Base-by-base conservation (phyloP, 2,329 filamentous ascomycete genomes). In the Ilyonectria destructans region DNA sequence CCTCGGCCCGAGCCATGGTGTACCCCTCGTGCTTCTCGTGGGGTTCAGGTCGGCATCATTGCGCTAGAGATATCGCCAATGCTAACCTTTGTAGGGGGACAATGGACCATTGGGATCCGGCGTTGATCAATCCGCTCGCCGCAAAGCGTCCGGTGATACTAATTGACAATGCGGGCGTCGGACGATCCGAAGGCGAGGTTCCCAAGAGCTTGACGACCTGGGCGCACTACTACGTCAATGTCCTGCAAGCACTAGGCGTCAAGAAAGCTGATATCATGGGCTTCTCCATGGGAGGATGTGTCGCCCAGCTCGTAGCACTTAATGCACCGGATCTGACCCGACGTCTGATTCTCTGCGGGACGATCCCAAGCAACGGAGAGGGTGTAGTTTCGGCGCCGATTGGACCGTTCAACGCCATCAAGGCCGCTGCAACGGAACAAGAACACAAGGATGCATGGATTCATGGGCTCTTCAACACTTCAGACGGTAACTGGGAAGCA, bases 231-330 rank as follows among this genome's bases (percentile, higher is more conserved):
- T 81, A 80, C 71, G 70, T 79, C 33, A 75, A 80, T n/a, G 79
- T 82, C 17, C 78, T 82, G 29, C 65, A 68, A 33, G 80, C 77
- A 3, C 81, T 83, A 68, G 81, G 82, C 6, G 69, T 85, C n/a
- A 35, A 62, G 0, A 72, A 82, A 57, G 77, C 82, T 54, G 85
- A 88, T 65, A 69, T 88, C 8, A 63, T 87, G 46, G 86, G 86
- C 1, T 88, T 85, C 74, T 86, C 83, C 10, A 85, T 88, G 81
- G 85, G 86, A 15, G 85, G 85, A 0, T 80, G 78, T 35, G 81
- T 81, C 5, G 85, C 83, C 7, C 85, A 87, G 69, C 74, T 85
- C 55, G 75, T 86, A 4, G 83, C 84, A 2, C 77, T 86, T 19
- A 77, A 81, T 29, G 78, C 75, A 1, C 79, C 82, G 0, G 73